Evolutionary conservation across 116 monocot species (phyloP).

Genomic region (Phalaenopsis hybrid): DNA sequence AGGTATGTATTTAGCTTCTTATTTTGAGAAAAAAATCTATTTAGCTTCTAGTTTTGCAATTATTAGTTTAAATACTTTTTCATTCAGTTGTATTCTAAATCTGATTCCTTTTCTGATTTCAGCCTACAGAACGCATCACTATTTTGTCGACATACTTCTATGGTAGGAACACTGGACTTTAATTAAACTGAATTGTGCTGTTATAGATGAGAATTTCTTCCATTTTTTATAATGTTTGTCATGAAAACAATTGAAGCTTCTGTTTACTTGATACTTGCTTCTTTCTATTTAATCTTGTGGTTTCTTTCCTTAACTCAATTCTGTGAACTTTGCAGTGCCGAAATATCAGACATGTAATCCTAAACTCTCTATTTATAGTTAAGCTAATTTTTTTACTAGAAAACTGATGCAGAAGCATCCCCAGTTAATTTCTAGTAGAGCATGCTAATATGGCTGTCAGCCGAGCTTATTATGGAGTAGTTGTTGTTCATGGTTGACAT

Average conservation of each 20-base stretch:
- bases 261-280: not conserved
- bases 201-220: not conserved
- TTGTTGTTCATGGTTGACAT: no score
- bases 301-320: no score
- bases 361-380: no score
- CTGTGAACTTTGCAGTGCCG: no score
- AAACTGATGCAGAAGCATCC: no score
- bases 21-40: not conserved
- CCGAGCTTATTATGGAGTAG: no score
- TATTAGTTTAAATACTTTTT: not conserved
- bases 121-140: conserved; percentile 82
- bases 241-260: not conserved
- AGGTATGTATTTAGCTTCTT: no score
- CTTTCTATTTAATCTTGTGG: no score
- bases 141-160: conserved; percentile 89
- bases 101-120: conserved; percentile 20
- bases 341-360: no score
- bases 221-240: not conserved
- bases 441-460: no score
- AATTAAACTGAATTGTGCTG: not conserved
- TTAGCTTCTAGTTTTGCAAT: not conserved
- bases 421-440: no score
- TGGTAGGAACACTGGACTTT: conserved; percentile 41
- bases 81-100: not conserved
- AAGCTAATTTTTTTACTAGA: no score